Evolutionary conservation across 179 eudicot species (phyloP).

Genomic region (Nepenthes alata): DNA sequence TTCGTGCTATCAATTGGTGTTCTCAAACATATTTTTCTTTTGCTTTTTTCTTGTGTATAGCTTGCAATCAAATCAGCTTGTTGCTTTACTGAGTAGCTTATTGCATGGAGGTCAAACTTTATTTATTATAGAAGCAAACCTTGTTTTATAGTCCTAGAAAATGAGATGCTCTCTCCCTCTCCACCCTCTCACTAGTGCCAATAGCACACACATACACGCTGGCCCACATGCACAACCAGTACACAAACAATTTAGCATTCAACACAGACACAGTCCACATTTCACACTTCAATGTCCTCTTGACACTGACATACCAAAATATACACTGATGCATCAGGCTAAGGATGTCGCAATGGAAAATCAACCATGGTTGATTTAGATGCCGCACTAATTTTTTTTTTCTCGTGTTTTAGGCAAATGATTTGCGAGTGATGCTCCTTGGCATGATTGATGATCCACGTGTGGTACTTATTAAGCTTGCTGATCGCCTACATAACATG

Average conservation of each 20-base stretch:
- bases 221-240: too few species aligned
- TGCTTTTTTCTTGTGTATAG: too few species aligned
- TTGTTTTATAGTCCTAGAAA: too few species aligned
- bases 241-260: too few species aligned
- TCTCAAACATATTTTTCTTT: neutral
- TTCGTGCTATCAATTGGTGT: neutral
- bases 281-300: neutral
- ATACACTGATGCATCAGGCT: neutral
- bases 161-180: neutral
- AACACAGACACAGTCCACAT: neutral
- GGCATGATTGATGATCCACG: constrained; percentile 99
- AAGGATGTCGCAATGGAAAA: neutral
- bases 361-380: neutral
- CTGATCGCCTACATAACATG: constrained; percentile 99
- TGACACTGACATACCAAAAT: too few species aligned
- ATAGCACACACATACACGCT: neutral
- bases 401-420: constrained; percentile 51
- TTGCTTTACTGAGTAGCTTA: too few species aligned
- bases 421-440: constrained; percentile 83
- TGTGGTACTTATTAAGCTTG: constrained; percentile 93
- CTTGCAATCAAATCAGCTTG: too few species aligned
- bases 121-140: too few species aligned
- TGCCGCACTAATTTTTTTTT: constrained; percentile 12
- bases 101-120: too few species aligned
- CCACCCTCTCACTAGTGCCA: neutral